A percentile compares a stretch with the other conserved stretches of the same genome.
These are phyloP conservation scores for Dacryopinax primogenitus DNA, from an alignment of 768 basidiomycete genomes.

Conservation along the genomic window DNA sequence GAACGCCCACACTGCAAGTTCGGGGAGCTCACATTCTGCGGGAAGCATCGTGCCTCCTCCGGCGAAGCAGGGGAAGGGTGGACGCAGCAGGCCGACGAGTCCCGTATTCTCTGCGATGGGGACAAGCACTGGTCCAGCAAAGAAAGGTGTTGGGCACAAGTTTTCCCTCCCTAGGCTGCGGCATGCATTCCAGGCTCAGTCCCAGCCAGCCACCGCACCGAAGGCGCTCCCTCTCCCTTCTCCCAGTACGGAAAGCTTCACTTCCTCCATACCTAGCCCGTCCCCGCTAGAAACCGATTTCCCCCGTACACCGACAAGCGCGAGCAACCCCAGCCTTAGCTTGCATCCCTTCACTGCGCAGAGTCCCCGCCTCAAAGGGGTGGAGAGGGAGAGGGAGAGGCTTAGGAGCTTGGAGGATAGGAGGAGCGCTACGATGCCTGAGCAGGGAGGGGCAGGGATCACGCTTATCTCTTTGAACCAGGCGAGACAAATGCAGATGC, in stretches of 20 bases:
- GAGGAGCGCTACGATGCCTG: not conserved
- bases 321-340: not conserved
- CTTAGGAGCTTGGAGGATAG: not conserved
- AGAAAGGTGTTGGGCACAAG: not conserved
- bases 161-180: not conserved
- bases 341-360: not conserved
- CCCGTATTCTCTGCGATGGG: not conserved
- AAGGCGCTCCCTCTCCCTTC: not conserved
- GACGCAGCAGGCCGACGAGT: not conserved
- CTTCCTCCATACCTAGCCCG: not conserved
- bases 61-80: not conserved
- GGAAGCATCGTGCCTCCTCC: not conserved
- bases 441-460: not conserved
- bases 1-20: not conserved
- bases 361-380: not conserved
- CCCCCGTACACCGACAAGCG: not conserved
- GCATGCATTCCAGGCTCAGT: not conserved
- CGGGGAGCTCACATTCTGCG: not conserved
- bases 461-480: too few relatives aligned
- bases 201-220: not conserved
- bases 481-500: not conserved
- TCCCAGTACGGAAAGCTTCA: not conserved
- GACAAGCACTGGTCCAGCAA: not conserved
- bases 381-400: not conserved
- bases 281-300: not conserved